A percentile compares a stretch with the other conserved stretches of the same genome.
Evolutionary conservation across 2,329 filamentous ascomycete species (phyloP).

Genomic region (Emergomyces orientalis): DNA sequence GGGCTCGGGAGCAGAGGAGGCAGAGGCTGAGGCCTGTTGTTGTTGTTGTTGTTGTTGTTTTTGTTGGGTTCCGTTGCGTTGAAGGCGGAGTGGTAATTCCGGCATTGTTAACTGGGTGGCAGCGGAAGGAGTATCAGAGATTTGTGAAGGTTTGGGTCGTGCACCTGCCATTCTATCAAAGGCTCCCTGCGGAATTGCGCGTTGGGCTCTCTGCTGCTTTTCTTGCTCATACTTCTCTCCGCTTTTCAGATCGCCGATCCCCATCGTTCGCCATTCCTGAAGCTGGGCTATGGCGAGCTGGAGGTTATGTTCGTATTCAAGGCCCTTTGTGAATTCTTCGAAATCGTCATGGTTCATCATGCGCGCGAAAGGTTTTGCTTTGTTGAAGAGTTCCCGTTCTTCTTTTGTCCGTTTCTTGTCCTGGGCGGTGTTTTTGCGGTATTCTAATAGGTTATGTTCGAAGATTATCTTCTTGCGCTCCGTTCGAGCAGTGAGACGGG

Average conservation of each 20-base stretch:
- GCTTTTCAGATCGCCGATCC: slow-evolving; percentile 72
- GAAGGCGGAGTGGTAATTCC: slow-evolving; percentile 59
- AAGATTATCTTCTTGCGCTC: slow-evolving; percentile 96
- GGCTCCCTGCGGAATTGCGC: slow-evolving; percentile 59
- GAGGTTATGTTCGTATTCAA: slow-evolving; percentile 85
- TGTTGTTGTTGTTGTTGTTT: slow-evolving; percentile 15
- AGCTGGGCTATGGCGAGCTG: slow-evolving; percentile 81
- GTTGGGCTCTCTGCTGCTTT: slow-evolving; percentile 64
- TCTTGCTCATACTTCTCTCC: slow-evolving; percentile 91
- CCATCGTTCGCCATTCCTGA: slow-evolving; percentile 83
- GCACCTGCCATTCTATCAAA: slow-evolving; percentile 75
- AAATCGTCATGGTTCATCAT: slow-evolving; percentile 96
- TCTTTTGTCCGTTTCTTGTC: slow-evolving; percentile 97
- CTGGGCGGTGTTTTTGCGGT: slow-evolving; percentile 75
- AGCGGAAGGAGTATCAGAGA: slow-evolving; percentile 63
- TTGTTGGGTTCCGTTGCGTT: slow-evolving; percentile 31
- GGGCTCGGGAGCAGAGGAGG: slow-evolving; percentile 22
- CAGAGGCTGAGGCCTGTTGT: background rate
- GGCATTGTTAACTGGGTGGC: slow-evolving; percentile 69
- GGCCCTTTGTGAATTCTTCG: slow-evolving; percentile 69
- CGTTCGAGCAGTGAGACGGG: slow-evolving; percentile 76
- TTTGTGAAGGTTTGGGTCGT: slow-evolving; percentile 59
- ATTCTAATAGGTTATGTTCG: slow-evolving; percentile 87
- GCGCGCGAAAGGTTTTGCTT: slow-evolving; percentile 87
- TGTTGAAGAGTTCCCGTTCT: slow-evolving; percentile 81